These are phyloP conservation scores for Penicillium arizonense DNA, from an alignment of 495 filamentous ascomycete species.

Conservation along the genomic window DNA sequence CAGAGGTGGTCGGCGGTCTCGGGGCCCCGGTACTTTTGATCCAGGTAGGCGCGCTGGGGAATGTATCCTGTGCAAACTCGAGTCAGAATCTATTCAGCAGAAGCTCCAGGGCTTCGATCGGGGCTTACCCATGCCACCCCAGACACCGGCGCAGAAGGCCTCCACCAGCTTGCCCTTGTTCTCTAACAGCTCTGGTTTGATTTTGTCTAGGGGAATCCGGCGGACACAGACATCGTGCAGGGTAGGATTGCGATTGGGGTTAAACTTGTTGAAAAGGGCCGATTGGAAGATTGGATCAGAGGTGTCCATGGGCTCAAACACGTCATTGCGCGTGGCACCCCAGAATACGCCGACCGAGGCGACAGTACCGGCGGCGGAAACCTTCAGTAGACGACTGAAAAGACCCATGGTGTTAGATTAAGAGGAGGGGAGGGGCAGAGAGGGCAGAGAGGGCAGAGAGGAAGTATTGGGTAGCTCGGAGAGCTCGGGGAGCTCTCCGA, in stretches of 20 bases:
- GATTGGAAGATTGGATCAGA: slow-evolving; percentile 63
- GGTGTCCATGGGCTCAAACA: slow-evolving; percentile 47
- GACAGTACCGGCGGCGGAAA: slow-evolving; percentile 38
- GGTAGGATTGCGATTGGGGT: slow-evolving; percentile 59
- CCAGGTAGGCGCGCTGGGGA: slow-evolving; percentile 59
- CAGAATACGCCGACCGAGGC: slow-evolving; percentile 44
- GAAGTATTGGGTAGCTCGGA: not conserved
- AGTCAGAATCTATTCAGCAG: not conserved
- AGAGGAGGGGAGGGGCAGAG: not conserved
- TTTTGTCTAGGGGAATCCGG: slow-evolving; percentile 57
- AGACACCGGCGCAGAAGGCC: slow-evolving; percentile 65
- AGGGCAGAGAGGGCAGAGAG: not conserved
- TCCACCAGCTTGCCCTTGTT: slow-evolving; percentile 57
- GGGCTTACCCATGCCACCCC: slow-evolving; percentile 61
- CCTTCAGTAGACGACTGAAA: slow-evolving; percentile 41
- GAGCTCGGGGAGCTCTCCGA: slow-evolving; percentile 1
- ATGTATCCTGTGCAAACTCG: slow-evolving; percentile 50
- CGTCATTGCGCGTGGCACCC: slow-evolving; percentile 42
- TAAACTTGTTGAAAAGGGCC: slow-evolving; percentile 53
- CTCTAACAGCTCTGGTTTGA: slow-evolving; percentile 63
- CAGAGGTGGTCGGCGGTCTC: slow-evolving; percentile 65
- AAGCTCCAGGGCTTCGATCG: not conserved
- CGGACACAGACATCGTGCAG: slow-evolving; percentile 63
- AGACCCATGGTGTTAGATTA: slow-evolving; percentile 42
- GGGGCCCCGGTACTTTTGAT: slow-evolving; percentile 59